Evolutionary conservation across 495 filamentous ascomycete genomes (phyloP).

Genomic region (Cercophora sp.): DNA sequence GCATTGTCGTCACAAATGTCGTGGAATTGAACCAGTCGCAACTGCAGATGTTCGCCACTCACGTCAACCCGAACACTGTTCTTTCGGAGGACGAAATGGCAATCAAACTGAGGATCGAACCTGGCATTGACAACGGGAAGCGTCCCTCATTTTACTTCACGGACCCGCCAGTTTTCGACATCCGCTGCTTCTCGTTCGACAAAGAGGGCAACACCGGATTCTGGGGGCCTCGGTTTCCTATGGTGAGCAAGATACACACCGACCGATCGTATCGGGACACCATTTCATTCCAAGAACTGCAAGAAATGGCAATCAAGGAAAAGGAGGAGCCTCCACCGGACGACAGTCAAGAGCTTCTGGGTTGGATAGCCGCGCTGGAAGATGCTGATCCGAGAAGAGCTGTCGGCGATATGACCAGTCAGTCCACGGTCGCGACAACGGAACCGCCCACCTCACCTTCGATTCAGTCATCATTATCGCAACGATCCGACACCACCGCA

Average conservation of each 20-base stretch:
- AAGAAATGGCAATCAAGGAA: constrained; percentile 38
- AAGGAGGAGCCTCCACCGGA: constrained; percentile 29
- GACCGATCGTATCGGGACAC: constrained; percentile 42
- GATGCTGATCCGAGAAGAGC: constrained; percentile 36
- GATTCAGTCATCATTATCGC: no score
- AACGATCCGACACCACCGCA: no score
- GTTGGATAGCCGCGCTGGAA: constrained; percentile 55
- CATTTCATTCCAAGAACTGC: constrained; percentile 40
- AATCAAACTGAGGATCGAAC: constrained; percentile 27
- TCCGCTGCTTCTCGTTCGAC: constrained; percentile 47
- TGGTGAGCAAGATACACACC: constrained; percentile 44
- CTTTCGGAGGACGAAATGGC: constrained; percentile 26
- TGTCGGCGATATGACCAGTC: constrained; percentile 22
- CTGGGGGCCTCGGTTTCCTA: constrained; percentile 45
- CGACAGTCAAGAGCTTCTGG: constrained; percentile 47
- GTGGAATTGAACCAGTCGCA: constrained; percentile 39
- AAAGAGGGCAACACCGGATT: constrained; percentile 40
- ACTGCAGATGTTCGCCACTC: constrained; percentile 29
- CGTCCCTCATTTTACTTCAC: constrained; percentile 35
- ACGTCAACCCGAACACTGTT: constrained; percentile 32
- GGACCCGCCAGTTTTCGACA: constrained; percentile 41
- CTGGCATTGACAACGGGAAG: constrained; percentile 33
- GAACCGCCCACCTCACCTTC: constrained; percentile 1
- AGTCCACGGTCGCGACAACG: constrained; percentile 15
- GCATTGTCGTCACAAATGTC: constrained; percentile 59